A percentile compares a stretch with the other conserved stretches of the same genome.
phyloP scores from a whole-genome alignment of 768 basidiomycete species.

The Tephrocybe sp. region DNA sequence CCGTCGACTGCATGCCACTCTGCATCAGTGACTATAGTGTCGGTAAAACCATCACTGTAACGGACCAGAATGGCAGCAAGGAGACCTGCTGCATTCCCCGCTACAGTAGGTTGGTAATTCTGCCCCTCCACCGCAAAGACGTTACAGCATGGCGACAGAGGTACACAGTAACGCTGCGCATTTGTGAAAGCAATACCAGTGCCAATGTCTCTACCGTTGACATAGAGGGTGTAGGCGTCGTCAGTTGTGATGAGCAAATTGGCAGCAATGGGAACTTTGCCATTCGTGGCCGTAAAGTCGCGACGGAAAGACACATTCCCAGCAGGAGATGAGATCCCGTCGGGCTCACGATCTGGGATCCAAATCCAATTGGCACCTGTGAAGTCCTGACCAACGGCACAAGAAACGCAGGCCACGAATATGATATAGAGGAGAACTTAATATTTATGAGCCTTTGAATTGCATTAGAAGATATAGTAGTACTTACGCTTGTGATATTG shows the following conservation, averaged over 20 bases:
- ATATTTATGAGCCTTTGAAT: too few relatives aligned
- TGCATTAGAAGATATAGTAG: too few relatives aligned
- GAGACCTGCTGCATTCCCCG: slow-evolving; percentile 14
- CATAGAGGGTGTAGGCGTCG: slow-evolving; percentile 21
- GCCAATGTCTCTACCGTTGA: slow-evolving; percentile 19
- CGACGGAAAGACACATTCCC: too few relatives aligned
- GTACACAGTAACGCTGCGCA: slow-evolving; percentile 19
- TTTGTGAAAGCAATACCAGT: slow-evolving; percentile 6
- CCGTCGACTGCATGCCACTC: slow-evolving; percentile 19
- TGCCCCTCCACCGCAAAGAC: slow-evolving; percentile 22
- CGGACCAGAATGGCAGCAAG: slow-evolving; percentile 21
- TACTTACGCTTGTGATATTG: too few relatives aligned
- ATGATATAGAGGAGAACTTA: not conserved
- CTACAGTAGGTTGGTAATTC: slow-evolving; percentile 9
- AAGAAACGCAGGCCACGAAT: not conserved
- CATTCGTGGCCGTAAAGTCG: too few relatives aligned
- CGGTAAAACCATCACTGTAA: slow-evolving; percentile 22
- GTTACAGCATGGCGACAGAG: slow-evolving; percentile 17
- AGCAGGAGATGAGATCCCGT: not conserved
- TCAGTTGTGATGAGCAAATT: slow-evolving; percentile 4
- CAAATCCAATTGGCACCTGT: slow-evolving; percentile 6
- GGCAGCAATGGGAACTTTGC: too few relatives aligned
- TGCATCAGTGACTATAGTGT: slow-evolving; percentile 18
- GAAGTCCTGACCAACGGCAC: not conserved
- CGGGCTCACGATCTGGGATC: not conserved